These are phyloP conservation scores for Sphagnum tenellum DNA, from an alignment of 225 moss, liverwort and hornwort genomes.

Conservation along the genomic window DNA sequence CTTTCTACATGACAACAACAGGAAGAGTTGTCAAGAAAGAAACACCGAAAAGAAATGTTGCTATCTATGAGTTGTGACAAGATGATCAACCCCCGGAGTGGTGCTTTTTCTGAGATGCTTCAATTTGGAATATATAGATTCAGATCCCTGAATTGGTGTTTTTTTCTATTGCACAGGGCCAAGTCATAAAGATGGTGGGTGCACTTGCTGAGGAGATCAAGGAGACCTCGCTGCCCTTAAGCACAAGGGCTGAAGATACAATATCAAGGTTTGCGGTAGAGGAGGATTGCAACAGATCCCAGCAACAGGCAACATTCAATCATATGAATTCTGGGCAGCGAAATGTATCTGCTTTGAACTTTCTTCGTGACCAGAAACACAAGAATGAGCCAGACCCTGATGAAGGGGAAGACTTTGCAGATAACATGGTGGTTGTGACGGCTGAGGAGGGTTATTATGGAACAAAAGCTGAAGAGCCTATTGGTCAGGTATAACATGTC, in stretches of 20 bases:
- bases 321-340: too few relatives aligned
- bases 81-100: too few relatives aligned
- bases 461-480: conserved; percentile 4
- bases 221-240: conserved; percentile 33
- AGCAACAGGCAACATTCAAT: conserved; percentile 24
- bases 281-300: conserved; percentile 32
- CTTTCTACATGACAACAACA: too few relatives aligned
- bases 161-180: conserved; percentile 21
- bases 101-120: too few relatives aligned
- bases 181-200: conserved; percentile 69
- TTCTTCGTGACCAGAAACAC: too few relatives aligned
- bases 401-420: conserved; percentile 9
- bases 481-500: conserved; percentile 11
- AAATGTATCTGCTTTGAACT: too few relatives aligned
- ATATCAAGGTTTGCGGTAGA: conserved; percentile 60
- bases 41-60: too few relatives aligned
- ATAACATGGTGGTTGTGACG: conserved; percentile 11
- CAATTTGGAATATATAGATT: not conserved
- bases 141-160: not conserved
- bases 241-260: conserved; percentile 26
- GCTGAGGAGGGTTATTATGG: conserved; percentile 16
- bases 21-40: too few relatives aligned
- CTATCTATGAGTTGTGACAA: too few relatives aligned
- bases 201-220: conserved; percentile 49
- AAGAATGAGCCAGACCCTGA: conserved; percentile 26